Conservation (phyloP, 192 early-diverging fungal genomes). For the Backusella luteola region DNA sequence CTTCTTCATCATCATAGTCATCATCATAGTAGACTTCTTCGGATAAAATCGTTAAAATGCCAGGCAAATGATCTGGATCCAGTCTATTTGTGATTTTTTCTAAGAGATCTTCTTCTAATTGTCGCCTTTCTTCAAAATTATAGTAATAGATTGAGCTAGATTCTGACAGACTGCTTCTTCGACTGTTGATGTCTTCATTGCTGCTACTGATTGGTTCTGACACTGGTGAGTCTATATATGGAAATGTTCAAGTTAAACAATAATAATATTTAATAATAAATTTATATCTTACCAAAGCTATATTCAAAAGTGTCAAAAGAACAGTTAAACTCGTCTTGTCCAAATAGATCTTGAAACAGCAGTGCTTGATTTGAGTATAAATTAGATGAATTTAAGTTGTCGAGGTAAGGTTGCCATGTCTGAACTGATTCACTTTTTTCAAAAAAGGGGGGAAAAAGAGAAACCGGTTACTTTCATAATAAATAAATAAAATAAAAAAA, state of each 20-base stretch:
- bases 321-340: not conserved
- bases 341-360: not conserved
- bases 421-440: slow-evolving; percentile 3
- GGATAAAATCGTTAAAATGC: slow-evolving; percentile 27
- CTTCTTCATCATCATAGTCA: not conserved
- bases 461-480: not conserved
- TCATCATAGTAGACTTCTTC: not conserved
- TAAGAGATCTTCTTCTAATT: slow-evolving; percentile 19
- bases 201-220: not conserved
- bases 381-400: not conserved
- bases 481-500: not conserved
- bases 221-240: not conserved
- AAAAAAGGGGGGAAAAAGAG: not conserved
- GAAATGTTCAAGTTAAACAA: not conserved
- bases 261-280: not conserved
- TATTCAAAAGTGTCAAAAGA: slow-evolving; percentile 5
- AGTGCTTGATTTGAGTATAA: slow-evolving; percentile 3
- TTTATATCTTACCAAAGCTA: not conserved
- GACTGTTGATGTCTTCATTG: not conserved
- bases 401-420: not conserved
- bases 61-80: slow-evolving; percentile 23
- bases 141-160: not conserved
- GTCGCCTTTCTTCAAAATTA: not conserved
- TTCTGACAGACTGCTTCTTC: not conserved
- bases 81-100: slow-evolving; percentile 24